Evolutionary conservation across 495 filamentous ascomycete species (phyloP), one percentile per base, ranked within the genome.

Genomic region (Pyrenula massariospora): DNA sequence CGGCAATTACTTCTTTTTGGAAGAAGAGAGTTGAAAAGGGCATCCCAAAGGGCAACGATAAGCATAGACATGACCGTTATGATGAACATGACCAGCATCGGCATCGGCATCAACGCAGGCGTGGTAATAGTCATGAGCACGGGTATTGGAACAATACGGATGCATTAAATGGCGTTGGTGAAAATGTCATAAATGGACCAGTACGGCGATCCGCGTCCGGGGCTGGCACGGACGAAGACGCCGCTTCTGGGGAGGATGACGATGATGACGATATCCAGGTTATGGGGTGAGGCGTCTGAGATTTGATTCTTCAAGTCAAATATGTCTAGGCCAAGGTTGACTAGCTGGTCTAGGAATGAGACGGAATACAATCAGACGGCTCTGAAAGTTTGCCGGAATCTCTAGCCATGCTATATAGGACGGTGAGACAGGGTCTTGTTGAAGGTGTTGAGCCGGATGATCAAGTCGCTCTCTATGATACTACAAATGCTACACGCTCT

Each of bases 1-100:
- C 60, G 93, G 93, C 59, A 97, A 96, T 73, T 97, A 86, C 76
- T 95, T 93, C 85, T 96, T 95, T 87, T 70, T 95, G 68, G 91
- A 96, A 69, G 91, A 95, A 63, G 83, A 89, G 70, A 85, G 76
- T 76, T 92, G 79, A 92, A 85, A 72, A 76, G 75, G 79, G 73
- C 74, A 62, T 82, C 62, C 63, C 72, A 63, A 63, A 62, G 57
- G 65, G 70, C 60, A 70, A 78, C 58, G 62, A 70, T 64, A 59
- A 71, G 62, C 75, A 70, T 66, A 66, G 68, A 50, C 70, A 56
- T 71, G 67, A 69, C 60, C 60, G 60, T 55, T 55, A 65, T 69
- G 70, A 74, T 68, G 70, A 63, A 57, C 68, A 72, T 61, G 73
- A 73, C 59, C 70, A 66, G 62, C 58, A 71, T 65, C 66, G 61